phyloP scores from a whole-genome alignment of 495 filamentous ascomycete genomes.

The Penicillium pancosmium region DNA sequence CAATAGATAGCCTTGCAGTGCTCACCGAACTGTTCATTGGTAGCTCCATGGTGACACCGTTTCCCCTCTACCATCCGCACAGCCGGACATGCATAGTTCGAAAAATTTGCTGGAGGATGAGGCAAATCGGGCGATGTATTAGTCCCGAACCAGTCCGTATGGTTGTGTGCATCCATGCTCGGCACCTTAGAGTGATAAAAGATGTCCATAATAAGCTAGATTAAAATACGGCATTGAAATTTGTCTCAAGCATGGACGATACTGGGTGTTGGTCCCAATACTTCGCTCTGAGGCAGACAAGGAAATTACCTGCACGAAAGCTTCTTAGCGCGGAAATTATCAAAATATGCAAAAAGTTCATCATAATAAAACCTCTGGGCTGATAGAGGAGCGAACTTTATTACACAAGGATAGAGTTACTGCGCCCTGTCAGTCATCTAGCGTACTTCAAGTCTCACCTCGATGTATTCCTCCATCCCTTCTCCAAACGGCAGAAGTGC shows the following conservation, averaged over 20 bases:
- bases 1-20: slow-evolving; percentile 16
- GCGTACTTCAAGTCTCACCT: slow-evolving; percentile 12
- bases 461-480: slow-evolving; percentile 5
- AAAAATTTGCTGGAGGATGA: slow-evolving; percentile 20
- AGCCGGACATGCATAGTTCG: slow-evolving; percentile 28
- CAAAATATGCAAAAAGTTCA: slow-evolving; percentile 2
- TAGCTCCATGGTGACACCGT: slow-evolving; percentile 27
- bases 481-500: slow-evolving; percentile 1
- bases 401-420: slow-evolving; percentile 34
- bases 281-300: neutral
- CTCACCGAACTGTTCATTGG: slow-evolving; percentile 20
- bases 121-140: slow-evolving; percentile 22
- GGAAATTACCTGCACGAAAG: no score
- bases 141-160: slow-evolving; percentile 31
- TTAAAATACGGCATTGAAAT: neutral
- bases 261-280: neutral
- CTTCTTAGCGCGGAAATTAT: slow-evolving; percentile 10
- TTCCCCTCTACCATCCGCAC: slow-evolving; percentile 20
- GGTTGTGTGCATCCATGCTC: slow-evolving; percentile 16
- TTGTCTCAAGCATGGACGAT: neutral
- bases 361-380: neutral
- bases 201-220: neutral
- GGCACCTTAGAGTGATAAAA: neutral
- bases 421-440: slow-evolving; percentile 28
- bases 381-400: slow-evolving; percentile 4